A percentile compares a stretch with the other conserved stretches of the same genome.
These are phyloP conservation scores for Xylaria sp. DNA, from an alignment of 2,329 filamentous ascomycete species.

Conservation along the genomic window DNA sequence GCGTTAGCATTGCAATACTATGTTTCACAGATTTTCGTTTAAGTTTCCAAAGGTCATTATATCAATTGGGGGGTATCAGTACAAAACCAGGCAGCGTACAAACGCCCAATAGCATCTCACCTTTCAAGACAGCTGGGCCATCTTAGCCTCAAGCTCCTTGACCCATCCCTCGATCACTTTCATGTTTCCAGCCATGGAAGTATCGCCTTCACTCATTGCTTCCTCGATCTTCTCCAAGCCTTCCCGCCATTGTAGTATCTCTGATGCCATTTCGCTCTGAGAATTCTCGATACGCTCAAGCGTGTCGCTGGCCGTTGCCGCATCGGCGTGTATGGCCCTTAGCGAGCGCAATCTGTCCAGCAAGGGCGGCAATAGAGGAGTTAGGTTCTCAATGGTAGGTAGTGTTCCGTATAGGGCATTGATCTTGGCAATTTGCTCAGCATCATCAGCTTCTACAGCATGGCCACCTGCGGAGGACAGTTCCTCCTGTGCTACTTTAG, in stretches of 20 bases:
- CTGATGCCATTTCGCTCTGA: conserved; percentile 83
- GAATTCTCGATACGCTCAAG: conserved; percentile 80
- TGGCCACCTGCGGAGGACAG: conserved; percentile 60
- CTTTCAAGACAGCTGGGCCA: conserved; percentile 66
- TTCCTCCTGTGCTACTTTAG: conserved; percentile 70
- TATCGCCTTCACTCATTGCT: conserved; percentile 76
- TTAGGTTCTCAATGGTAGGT: conserved; percentile 86
- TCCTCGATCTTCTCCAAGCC: conserved; percentile 82
- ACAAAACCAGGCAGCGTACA: conserved; percentile 41
- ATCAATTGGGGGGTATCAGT: conserved; percentile 53
- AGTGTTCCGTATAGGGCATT: conserved; percentile 91
- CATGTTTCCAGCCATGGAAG: conserved; percentile 80
- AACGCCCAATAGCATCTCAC: conserved; percentile 19
- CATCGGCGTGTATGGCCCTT: conserved; percentile 85
- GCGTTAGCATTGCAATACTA: background rate
- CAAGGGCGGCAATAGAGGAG: conserved; percentile 85
- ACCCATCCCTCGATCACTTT: conserved; percentile 90
- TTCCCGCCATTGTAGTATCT: conserved; percentile 87
- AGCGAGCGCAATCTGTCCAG: conserved; percentile 87
- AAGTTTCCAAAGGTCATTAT: conserved; percentile 15
- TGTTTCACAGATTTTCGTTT: conserved; percentile 5
- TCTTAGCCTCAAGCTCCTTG: conserved; percentile 81
- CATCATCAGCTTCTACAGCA: conserved; percentile 59
- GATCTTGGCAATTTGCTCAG: conserved; percentile 85
- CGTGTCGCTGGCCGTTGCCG: conserved; percentile 81